These are phyloP conservation scores for Termitomyces sp. DNA, from an alignment of 768 basidiomycete genomes.

Conservation along the genomic window DNA sequence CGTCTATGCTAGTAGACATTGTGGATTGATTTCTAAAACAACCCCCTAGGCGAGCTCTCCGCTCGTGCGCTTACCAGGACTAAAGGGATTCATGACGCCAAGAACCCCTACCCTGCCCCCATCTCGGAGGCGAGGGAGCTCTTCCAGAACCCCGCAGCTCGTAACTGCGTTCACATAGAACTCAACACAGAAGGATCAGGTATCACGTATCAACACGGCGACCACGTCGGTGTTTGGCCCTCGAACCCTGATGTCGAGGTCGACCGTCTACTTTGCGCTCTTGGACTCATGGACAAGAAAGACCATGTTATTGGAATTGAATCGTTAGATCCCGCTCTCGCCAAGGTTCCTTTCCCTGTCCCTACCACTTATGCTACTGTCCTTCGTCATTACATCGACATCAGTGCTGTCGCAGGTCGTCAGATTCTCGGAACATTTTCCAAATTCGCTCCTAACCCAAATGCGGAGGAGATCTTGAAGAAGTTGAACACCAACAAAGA, in stretches of 20 bases:
- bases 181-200: slow-evolving; percentile 92
- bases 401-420: slow-evolving; percentile 90
- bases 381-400: slow-evolving; percentile 95
- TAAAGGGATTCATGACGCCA: slow-evolving; percentile 95
- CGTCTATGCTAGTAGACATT: slow-evolving; percentile 16
- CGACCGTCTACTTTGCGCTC: slow-evolving; percentile 76
- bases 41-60: slow-evolving; percentile 79
- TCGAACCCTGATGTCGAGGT: slow-evolving; percentile 91
- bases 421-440: slow-evolving; percentile 86
- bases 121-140: slow-evolving; percentile 76
- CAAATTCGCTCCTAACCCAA: slow-evolving; percentile 80
- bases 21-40: slow-evolving; percentile 10
- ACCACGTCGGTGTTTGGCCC: slow-evolving; percentile 98
- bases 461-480: slow-evolving; percentile 69
- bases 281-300: slow-evolving; percentile 79
- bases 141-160: slow-evolving; percentile 64
- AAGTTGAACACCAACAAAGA: slow-evolving; percentile 85
- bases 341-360: slow-evolving; percentile 98
- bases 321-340: slow-evolving; percentile 95
- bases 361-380: slow-evolving; percentile 93
- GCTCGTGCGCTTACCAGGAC: slow-evolving; percentile 90
- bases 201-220: slow-evolving; percentile 98
- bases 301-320: slow-evolving; percentile 87
- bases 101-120: slow-evolving; percentile 93
- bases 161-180: slow-evolving; percentile 94